Conservation (phyloP, 2,329 filamentous ascomycete genomes). For the Rugonectria rugulosa region DNA sequence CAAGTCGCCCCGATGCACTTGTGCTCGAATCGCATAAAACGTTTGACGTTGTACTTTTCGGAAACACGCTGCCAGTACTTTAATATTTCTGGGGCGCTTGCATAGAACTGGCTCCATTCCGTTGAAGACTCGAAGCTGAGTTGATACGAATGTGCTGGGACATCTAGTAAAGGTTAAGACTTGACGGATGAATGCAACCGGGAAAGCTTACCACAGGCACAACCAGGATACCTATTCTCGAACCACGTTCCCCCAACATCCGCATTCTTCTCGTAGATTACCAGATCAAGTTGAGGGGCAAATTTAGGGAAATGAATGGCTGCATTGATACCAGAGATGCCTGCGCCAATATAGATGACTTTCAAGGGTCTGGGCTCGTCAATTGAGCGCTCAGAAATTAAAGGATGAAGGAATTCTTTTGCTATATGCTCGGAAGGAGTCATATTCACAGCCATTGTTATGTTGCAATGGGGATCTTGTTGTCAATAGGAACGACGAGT, state of each 20-base stretch:
- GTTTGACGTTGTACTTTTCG: conserved; percentile 54
- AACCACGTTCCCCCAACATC: conserved; percentile 14
- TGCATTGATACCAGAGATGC: conserved; percentile 12
- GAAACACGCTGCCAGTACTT: conserved; percentile 57
- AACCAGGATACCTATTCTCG: conserved; percentile 6
- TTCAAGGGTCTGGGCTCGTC: not conserved
- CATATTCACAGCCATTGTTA: too few species aligned
- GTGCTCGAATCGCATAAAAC: conserved; percentile 53
- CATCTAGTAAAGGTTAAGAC: conserved; percentile 44
- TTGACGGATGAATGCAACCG: not conserved
- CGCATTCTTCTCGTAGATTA: conserved; percentile 13
- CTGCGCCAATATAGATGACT: conserved; percentile 13
- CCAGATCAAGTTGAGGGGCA: conserved; percentile 9
- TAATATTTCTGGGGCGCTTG: conserved; percentile 60
- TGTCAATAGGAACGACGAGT: too few species aligned
- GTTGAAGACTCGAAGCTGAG: conserved; percentile 68
- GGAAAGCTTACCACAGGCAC: not conserved
- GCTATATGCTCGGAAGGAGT: too few species aligned
- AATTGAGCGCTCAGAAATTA: not conserved
- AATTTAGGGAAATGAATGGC: conserved; percentile 2
- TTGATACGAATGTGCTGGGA: conserved; percentile 68
- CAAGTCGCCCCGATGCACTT: conserved; percentile 43
- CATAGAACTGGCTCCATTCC: conserved; percentile 65
- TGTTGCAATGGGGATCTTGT: too few species aligned
- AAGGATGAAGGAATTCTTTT: too few species aligned